Base-by-base conservation (phyloP, 257 asterid species). In the Mentha longifolia region DNA sequence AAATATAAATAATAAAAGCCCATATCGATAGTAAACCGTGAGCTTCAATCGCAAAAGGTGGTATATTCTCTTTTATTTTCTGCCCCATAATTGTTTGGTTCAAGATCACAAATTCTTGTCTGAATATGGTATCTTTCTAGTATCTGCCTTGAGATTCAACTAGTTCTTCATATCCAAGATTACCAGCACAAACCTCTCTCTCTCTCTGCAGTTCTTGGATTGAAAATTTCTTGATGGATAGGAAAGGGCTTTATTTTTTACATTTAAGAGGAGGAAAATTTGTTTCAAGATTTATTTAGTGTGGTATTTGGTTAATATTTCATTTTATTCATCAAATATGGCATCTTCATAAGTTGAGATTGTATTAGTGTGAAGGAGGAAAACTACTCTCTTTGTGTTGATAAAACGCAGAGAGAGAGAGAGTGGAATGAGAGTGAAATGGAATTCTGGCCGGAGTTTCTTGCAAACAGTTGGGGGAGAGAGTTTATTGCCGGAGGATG, bases 361-460 rank as follows among this genome's bases (percentile, higher is more conserved):
- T 62, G 65, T 17, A 55, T 12, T 55, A 22, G 16, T 12, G 15
- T 28, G 62, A 28, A 20, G 25, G 12, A 28, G 41, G 14, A 14
- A 57, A 25, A 25, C 41, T 14, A 5, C 16, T 52, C 15, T 19
- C 58, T 55, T 0, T 11, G 61, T 55, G 35, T 55, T 11, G 16
- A 22, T 55, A 19, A 4, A 8, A 5, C 6, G n/a, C 8, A 12
- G 39, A 22, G 39, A 9, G 37, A 5, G 47, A 19, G 55, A 22
- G 68, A 17, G 17, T 37, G 67, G 74, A 51, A 70, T 41, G 73
- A 55, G 67, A 65, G 68, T 61, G 39, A 33, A 39, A 94, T 94
- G 98, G 97, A 91, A 25, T 86, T 84, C 77, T 91, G 96, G 98
- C 96, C 90, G 69, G 97, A 94, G 71, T 89, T 87, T 80, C 85